Conservation (phyloP, 345 rosid species). For the Salix brachista region DNA sequence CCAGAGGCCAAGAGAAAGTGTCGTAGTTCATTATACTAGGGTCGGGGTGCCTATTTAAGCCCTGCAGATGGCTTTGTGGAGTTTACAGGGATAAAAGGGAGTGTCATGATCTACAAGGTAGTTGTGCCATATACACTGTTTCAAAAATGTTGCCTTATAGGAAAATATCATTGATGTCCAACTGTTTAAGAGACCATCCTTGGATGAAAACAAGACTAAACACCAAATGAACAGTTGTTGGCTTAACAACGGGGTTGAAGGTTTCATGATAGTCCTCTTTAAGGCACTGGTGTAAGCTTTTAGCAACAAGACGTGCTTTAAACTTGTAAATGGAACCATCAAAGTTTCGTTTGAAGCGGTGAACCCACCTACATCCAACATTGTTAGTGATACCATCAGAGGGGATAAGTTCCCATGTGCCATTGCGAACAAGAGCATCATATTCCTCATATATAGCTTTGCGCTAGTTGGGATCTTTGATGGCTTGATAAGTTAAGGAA, state of each 20-base stretch:
- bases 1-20: not conserved
- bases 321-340: no score
- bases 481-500: no score
- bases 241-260: not conserved
- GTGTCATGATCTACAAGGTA: no score
- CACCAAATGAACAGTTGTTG: not conserved
- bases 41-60: not conserved
- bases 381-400: not conserved
- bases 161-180: not conserved
- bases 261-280: no score
- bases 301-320: no score
- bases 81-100: fast-evolving
- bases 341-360: no score
- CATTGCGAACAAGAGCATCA: not conserved
- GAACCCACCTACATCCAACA: not conserved
- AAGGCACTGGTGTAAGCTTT: no score
- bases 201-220: not conserved
- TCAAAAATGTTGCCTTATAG: not conserved
- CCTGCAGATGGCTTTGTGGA: not conserved
- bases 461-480: not conserved
- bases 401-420: not conserved
- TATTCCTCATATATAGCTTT: not conserved
- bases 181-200: not conserved
- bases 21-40: not conserved
- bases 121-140: fast-evolving